Conservation (phyloP, 495 filamentous ascomycete species). For the Penicillium coffeae region DNA sequence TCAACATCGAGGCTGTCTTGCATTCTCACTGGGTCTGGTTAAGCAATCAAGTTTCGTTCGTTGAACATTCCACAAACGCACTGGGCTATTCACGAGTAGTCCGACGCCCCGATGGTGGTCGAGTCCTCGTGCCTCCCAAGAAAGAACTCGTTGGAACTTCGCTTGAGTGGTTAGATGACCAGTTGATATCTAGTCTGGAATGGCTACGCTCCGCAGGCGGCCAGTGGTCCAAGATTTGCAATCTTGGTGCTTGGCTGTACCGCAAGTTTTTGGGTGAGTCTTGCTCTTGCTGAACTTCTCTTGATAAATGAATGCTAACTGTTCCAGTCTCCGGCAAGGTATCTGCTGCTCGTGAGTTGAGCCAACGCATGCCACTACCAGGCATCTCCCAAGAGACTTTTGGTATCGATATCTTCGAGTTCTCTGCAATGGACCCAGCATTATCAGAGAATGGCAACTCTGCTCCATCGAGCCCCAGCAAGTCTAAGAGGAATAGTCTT, state of each 20-base stretch:
- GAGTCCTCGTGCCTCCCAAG: constrained; percentile 41
- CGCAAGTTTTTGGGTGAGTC: constrained; percentile 48
- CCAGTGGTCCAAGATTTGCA: constrained; percentile 68
- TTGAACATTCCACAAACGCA: constrained; percentile 30
- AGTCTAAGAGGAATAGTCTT: constrained; percentile 24
- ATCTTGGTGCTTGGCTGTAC: constrained; percentile 63
- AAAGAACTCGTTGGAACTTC: constrained; percentile 64
- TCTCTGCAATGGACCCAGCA: constrained; percentile 22
- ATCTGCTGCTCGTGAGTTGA: constrained; percentile 62
- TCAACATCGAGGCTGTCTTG: constrained; percentile 52
- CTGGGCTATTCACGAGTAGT: constrained; percentile 32
- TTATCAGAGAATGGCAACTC: constrained; percentile 11
- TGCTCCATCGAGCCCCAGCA: constrained; percentile 30
- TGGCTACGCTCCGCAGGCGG: constrained; percentile 76
- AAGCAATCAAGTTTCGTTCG: constrained; percentile 22
- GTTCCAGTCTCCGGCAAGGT: constrained; percentile 42
- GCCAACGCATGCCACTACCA: constrained; percentile 39
- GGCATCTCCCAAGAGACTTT: constrained; percentile 41
- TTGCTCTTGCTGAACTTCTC: background rate
- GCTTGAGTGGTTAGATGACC: constrained; percentile 57
- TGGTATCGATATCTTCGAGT: constrained; percentile 38
- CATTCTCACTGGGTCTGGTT: constrained; percentile 54
- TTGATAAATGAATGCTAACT: constrained; percentile 4
- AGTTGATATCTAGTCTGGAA: constrained; percentile 73
- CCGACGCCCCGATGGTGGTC: constrained; percentile 30